Conservation (phyloP, 1,284 basidiomycete species). For the Pascua guehoae region DNA sequence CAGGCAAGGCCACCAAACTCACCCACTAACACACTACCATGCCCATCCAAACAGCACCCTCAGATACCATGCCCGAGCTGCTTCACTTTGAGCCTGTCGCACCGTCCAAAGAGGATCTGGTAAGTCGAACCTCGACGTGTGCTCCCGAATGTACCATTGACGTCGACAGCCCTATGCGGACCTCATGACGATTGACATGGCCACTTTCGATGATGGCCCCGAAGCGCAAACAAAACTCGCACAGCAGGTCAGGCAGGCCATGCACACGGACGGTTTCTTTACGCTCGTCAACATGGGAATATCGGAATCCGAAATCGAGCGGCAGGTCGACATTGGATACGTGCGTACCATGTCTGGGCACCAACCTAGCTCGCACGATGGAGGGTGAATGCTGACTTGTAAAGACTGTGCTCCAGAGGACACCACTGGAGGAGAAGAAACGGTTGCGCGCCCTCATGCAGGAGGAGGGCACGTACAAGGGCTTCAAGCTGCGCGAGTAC, state of each 20-base stretch:
- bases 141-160: too few relatives aligned
- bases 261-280: constrained; percentile 26
- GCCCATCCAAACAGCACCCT: constrained; percentile 50
- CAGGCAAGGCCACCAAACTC: too few relatives aligned
- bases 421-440: constrained; percentile 22
- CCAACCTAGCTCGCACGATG: too few relatives aligned
- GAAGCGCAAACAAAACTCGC: constrained; percentile 14
- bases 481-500: constrained; percentile 25
- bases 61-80: constrained; percentile 15
- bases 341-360: constrained; percentile 6
- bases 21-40: background rate
- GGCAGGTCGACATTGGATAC: constrained; percentile 26
- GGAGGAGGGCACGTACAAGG: constrained; percentile 15
- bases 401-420: constrained; percentile 21
- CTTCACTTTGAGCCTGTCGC: constrained; percentile 15
- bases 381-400: background rate
- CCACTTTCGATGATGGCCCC: constrained; percentile 12
- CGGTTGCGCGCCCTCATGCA: constrained; percentile 16
- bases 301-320: constrained; percentile 16
- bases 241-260: constrained; percentile 14
- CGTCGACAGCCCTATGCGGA: constrained; percentile 21
- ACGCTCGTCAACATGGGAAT: constrained; percentile 15
- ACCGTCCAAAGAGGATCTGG: constrained; percentile 5
- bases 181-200: constrained; percentile 20
- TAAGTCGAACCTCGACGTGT: background rate